Conservation (phyloP, 768 basidiomycete species). For the Cantharellus cinnabarinus region DNA sequence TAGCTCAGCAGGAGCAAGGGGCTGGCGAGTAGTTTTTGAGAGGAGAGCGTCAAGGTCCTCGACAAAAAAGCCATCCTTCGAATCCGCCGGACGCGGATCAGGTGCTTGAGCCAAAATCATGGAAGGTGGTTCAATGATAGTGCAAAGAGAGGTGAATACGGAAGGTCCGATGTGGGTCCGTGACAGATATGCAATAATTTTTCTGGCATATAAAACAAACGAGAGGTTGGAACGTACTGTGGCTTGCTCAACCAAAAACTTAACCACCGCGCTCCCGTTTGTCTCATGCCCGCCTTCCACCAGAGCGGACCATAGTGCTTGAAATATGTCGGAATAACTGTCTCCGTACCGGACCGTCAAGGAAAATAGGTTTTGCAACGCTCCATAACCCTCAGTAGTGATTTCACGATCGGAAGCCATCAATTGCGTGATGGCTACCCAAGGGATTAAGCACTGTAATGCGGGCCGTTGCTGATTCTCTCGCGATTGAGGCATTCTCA, state of each 20-base stretch:
- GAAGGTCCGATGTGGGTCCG: constrained; percentile 50
- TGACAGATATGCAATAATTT: constrained; percentile 67
- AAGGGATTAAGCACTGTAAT: constrained; percentile 62
- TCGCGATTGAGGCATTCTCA: constrained; percentile 47
- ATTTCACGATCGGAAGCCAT: constrained; percentile 35
- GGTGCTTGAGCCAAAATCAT: constrained; percentile 55
- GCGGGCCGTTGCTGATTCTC: constrained; percentile 32
- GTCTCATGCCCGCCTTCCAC: constrained; percentile 48
- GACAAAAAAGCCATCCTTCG: constrained; percentile 47
- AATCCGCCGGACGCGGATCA: constrained; percentile 16
- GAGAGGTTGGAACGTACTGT: constrained; percentile 60
- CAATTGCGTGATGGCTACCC: constrained; percentile 61
- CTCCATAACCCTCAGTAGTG: constrained; percentile 37
- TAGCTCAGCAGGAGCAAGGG: constrained; percentile 68
- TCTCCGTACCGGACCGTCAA: constrained; percentile 58
- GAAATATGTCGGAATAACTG: constrained; percentile 59
- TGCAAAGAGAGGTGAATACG: constrained; percentile 68
- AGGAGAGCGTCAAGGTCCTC: constrained; percentile 59
- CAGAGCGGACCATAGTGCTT: constrained; percentile 57
- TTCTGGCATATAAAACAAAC: constrained; percentile 61
- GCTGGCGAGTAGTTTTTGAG: constrained; percentile 44
- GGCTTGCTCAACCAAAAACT: constrained; percentile 75
- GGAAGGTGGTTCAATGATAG: constrained; percentile 60
- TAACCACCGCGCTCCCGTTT: constrained; percentile 60
- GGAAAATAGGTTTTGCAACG: constrained; percentile 65